Base-by-base conservation (phyloP, 768 basidiomycete genomes). In the Hygrophorus russula region DNA sequence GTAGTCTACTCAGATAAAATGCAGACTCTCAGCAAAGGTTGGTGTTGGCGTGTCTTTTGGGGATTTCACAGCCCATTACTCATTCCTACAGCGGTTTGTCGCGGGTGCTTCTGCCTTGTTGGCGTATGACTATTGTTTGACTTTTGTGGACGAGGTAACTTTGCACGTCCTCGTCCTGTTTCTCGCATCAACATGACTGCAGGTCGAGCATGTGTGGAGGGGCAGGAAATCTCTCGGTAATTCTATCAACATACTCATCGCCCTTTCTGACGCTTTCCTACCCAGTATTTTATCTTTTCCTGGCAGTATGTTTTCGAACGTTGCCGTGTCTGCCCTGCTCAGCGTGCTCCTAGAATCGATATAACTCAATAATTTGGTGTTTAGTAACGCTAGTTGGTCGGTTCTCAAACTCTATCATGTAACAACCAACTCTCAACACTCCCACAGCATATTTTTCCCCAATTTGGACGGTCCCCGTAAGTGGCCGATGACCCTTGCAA, bases 81-180 rank as follows among this genome's bases (percentile, higher is more conserved):
- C 5, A 14, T 24, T 20, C 20, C 19, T 13, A 17, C 24, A 42
- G 41, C 10, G 41, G 27, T 42, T 33, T 33, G 33, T 30, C 3
- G 20, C 28, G 6, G 41, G 27, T 33, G 17, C 30, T 12, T 42
- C n/a, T 15, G 41, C 41, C 4, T 32, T 42, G 15, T 24, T 42
- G 14, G 5, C 28, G 17, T 42, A 15, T 28, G 41, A 42, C 6
- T 42, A 33, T 24, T 29, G 28, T 42, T 32, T 42, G 41, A 42
- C 41, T 12, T 27, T 42, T 17, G 13, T 11, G 10, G 41, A 42
- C 5, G 41, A 42, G 30, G 30, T 42, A 13, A 42, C 15, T 10
- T 24, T 17, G n/a, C 13, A 35, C 17, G 33, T 35, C 17, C 33
- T 35, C 17, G 33, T 3, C 13, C 33, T 13, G 9, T 17, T 13